Base-by-base conservation (phyloP, 345 rosid genomes). In the Salix exigua region DNA sequence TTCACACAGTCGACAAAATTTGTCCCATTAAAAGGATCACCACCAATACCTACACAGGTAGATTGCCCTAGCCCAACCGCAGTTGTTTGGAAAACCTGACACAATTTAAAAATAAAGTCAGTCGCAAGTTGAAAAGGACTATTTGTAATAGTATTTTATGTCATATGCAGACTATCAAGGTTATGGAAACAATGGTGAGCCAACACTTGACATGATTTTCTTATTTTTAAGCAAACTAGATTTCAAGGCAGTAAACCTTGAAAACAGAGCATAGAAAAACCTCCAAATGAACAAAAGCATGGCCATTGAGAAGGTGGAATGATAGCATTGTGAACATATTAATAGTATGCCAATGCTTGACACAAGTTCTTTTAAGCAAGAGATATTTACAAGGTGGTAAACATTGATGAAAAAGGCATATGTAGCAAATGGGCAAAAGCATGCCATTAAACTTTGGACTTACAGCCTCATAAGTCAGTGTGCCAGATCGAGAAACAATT, bases 21-120 rank as follows among this genome's bases (percentile, higher is more conserved):
- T 66, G 99, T 95, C n/a, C 98, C 99, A 71, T 95, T 95, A 80
- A 93, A 95, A 71, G 98, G 99, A 88, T 95, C 99, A 8, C 98
- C 98, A 42, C 99, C 98, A 44, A 95, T 86, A 69, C 98, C 98
- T 21, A 93, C 98, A 82, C 98, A 93, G 3, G 97, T 91, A 23
- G 94, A 93, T 80, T 95, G 98, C 73, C 99, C 99, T 61, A 95
- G 89, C 78, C 98, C 98, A 73, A 95, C 98, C 42, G 87, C 91
- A 72, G 94, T 93, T 78, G 99, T 95, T 93, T 95, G 98, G 81
- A 93, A 95, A 80, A 95, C 99, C 99, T 95, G 28, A 68, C 40
- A 68, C 42, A 48, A 28, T 40, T 1, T 25, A 16, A 66, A 64
- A 8, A 6, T 10, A 51, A 35, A 46, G 51, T 46, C 51, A 46